Base-by-base conservation (phyloP, 78 protist genomes). In the Dictyostelium capitatum region DNA sequence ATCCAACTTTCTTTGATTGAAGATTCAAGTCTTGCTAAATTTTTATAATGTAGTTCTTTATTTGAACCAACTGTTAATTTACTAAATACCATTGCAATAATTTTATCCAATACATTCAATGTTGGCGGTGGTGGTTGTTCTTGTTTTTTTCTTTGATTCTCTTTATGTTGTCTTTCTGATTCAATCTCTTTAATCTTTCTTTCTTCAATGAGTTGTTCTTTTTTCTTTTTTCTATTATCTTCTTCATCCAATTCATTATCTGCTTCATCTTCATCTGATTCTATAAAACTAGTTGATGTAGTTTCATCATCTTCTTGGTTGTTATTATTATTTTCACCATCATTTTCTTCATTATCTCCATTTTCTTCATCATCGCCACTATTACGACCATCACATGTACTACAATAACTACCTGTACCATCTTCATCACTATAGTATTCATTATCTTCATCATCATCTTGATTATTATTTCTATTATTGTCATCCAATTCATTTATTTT, bases 51-150 rank as follows among this genome's bases (percentile, higher is more conserved):
- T 11, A 3, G 19, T 50, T 85, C 73, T 70, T 85, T 28, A 25
- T 85, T 73, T 6, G 65, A 25, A 23, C 37, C 46, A 4, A 77
- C 37, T 19, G 73, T 25, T 10, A 85, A 19, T 30, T 69, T 59
- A 48, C 65, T 62, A 28, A 85, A 85, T 30, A 85, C 47, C 82
- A 85, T 85, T 85, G 92, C 92, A 32, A 85, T 85, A 6, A 85
- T 72, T 50, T 85, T 47, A 77, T 85, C 92, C 12, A 85, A 62
- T 20, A 85, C 23, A 85, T 85, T 85, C 53, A 77, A 20, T 25
- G 12, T 17, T 48, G 79, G 73, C 37, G 64, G 51, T 28, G 92
- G 92, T n/a, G 92, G 92, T 23, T 28, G 1, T 72, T 64, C 77
- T n/a, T 19, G 4, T 17, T 83, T 53, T 50, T 25, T 72, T 59